phyloP scores from a whole-genome alignment of 768 basidiomycete species.

The Macrolepiota dolichaula region DNA sequence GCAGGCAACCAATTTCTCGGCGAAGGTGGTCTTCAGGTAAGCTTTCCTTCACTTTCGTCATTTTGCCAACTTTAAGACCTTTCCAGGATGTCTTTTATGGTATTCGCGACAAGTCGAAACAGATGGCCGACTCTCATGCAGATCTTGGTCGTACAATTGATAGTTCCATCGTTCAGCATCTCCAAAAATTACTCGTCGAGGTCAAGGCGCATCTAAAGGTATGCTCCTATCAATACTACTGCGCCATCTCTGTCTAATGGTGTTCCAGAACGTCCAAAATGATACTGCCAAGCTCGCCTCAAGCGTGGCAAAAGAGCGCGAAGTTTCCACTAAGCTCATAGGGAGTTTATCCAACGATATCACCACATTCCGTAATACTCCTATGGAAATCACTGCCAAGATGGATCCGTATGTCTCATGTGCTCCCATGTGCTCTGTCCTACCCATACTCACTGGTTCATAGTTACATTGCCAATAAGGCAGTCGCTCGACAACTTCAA shows the following conservation, averaged over 20 bases:
- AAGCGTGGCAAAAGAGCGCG: conserved; percentile 89
- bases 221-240: conserved; percentile 5
- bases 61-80: neutral
- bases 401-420: conserved; percentile 71
- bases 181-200: conserved; percentile 91
- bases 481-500: conserved; percentile 76
- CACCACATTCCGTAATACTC: conserved; percentile 93
- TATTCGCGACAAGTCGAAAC: conserved; percentile 89
- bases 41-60: conserved; percentile 14
- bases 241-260: neutral
- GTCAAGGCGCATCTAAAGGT: conserved; percentile 99
- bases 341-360: conserved; percentile 85
- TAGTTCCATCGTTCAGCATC: conserved; percentile 94
- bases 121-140: conserved; percentile 94
- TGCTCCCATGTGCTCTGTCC: neutral
- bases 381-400: conserved; percentile 76
- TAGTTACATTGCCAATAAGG: conserved; percentile 66
- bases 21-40: conserved; percentile 89
- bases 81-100: conserved; percentile 84
- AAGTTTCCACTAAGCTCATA: conserved; percentile 79
- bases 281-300: conserved; percentile 92
- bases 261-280: conserved; percentile 80
- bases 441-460: neutral
- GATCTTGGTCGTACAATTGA: conserved; percentile 96
- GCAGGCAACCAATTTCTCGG: conserved; percentile 97